A percentile compares a stretch with the other conserved stretches of the same genome.
Conservation (phyloP, 1,284 basidiomycete genomes). For the Microbotryum intermedium region DNA sequence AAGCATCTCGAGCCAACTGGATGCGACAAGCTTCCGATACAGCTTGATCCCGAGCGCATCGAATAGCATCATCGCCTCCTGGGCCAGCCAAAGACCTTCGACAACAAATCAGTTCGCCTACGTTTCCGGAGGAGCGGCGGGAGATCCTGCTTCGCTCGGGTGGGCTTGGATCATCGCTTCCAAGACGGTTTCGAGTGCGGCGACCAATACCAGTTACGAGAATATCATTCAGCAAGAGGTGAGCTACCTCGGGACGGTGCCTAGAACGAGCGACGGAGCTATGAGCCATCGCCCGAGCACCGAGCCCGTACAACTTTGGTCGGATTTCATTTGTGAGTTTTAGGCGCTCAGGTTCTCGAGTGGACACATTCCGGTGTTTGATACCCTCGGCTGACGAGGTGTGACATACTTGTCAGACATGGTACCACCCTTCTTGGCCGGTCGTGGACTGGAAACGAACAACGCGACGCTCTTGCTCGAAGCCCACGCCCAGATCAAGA, state of each 20-base stretch:
- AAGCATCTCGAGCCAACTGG: slow-evolving; percentile 26
- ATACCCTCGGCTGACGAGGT: slow-evolving; percentile 51
- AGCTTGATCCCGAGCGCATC: slow-evolving; percentile 6
- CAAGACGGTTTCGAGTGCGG: neutral
- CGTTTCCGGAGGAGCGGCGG: slow-evolving; percentile 21
- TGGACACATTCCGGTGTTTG: slow-evolving; percentile 6
- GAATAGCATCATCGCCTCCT: slow-evolving; percentile 14
- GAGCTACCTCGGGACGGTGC: slow-evolving; percentile 59
- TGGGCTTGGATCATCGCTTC: slow-evolving; percentile 23
- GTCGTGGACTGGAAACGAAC: slow-evolving; percentile 62
- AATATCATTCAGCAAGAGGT: slow-evolving; percentile 63
- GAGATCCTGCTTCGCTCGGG: slow-evolving; percentile 25
- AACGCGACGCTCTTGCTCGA: slow-evolving; percentile 60
- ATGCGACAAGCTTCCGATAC: neutral
- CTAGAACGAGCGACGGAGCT: slow-evolving; percentile 41
- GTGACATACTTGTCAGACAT: slow-evolving; percentile 49
- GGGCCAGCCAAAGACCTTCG: slow-evolving; percentile 12
- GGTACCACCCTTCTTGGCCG: slow-evolving; percentile 86
- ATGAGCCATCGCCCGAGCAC: slow-evolving; percentile 37
- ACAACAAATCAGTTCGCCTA: slow-evolving; percentile 12
- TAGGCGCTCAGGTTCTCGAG: no score
- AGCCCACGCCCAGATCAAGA: slow-evolving; percentile 66
- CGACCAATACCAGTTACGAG: slow-evolving; percentile 46
- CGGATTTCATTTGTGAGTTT: slow-evolving; percentile 17
- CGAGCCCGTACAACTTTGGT: slow-evolving; percentile 36